Evolutionary conservation across 78 protist species (phyloP), one percentile per base, ranked within the genome.

Genomic region (Dictyostelium capitatum): DNA sequence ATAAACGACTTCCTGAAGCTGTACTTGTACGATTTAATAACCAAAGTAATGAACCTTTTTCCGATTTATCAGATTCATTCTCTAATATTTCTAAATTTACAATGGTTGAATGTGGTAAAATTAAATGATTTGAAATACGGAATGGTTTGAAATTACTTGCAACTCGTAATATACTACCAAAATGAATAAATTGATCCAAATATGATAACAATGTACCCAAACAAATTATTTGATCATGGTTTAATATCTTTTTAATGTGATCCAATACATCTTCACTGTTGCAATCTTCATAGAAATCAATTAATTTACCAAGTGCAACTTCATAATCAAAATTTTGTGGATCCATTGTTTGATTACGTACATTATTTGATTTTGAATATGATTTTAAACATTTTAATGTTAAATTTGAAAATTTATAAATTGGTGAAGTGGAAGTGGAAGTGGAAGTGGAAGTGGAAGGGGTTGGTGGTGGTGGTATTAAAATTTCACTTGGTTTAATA

Each of bases 21-120:
- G 96, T 95, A 17, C 67, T 73, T 23, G 96, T 95, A 17, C 87
- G 78, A 54, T 72, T 83, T 25, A 95, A 20, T 23, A 95, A 54
- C 95, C 95, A 92, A 23, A 91, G 3, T 9, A 95, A 85, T 48
- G 93, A 94, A 4, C 96, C 96, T n/a, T 59, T 54, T 19, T 92
- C 92, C 1, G 67, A 12, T 12, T 83, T 64, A n/a, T 82, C 83
- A 7, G 70, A 59, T 51, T 89, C 83, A 46, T 95, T 95, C 1
- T 32, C 15, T 3, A 93, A 28, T 10, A 95, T 12, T 17, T 89
- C 95, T 14, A 94, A 48, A 28, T 94, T 92, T 72, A 54, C 75
- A 25, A 94, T 64, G 8, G 92, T 94, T 19, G 90, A 87, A 14
- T 54, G 90, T 51, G 96, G 93, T 11, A 94, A 9, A 9, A 79